phyloP scores from a whole-genome alignment of 345 rosid species.

The Pugionium dolabratum region DNA sequence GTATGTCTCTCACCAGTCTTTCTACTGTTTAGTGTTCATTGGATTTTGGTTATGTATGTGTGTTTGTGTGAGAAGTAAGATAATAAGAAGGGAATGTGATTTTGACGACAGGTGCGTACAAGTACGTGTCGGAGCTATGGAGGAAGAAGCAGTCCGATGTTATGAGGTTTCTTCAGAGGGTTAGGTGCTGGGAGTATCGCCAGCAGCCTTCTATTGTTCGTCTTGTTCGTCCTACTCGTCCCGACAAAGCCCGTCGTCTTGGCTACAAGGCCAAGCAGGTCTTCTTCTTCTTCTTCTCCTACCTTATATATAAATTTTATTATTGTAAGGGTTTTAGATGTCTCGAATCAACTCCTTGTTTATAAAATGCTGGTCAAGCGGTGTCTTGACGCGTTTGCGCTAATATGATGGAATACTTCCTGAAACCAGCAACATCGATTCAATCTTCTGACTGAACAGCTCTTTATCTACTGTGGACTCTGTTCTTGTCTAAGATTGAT shows the following conservation, averaged over 20 bases:
- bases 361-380: conserved; percentile 36
- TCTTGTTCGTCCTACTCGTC: conserved; percentile 88
- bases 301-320: background rate
- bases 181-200: conserved; percentile 99
- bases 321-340: background rate
- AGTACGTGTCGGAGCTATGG: conserved; percentile 97
- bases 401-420: conserved; percentile 36
- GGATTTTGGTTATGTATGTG: background rate
- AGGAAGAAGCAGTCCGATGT: conserved; percentile 99
- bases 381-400: conserved; percentile 35
- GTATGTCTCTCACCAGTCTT: background rate
- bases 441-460: conserved; percentile 36
- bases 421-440: conserved; percentile 37
- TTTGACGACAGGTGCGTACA: conserved; percentile 70
- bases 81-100: background rate
- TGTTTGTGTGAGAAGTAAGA: background rate
- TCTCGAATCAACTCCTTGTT: background rate
- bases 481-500: conserved; percentile 42
- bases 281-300: too few relatives aligned
- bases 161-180: conserved; percentile 96
- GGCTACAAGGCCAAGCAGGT: conserved; percentile 99
- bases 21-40: background rate
- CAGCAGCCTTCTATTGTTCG: conserved; percentile 97
- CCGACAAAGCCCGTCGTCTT: conserved; percentile 91
- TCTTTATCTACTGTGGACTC: conserved; percentile 35